Conservation (phyloP, 2,329 filamentous ascomycete species). For the Colletotrichum scovillei region DNA sequence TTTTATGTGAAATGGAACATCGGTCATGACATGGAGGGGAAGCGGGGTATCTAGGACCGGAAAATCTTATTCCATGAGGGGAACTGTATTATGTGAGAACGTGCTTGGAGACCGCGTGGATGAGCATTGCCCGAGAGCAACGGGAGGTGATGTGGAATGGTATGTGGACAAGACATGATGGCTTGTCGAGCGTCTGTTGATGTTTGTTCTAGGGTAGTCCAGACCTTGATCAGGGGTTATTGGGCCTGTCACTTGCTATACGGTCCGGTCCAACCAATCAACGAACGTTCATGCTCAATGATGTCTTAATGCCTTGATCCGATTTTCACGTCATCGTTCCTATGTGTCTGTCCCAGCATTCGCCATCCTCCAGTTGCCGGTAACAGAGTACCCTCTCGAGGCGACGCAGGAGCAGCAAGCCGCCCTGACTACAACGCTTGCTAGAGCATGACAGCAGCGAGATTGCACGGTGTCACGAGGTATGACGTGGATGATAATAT, state of each 20-base stretch:
- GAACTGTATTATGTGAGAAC: not conserved
- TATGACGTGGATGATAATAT: not conserved
- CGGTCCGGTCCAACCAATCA: not conserved
- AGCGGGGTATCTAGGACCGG: slow-evolving; percentile 5
- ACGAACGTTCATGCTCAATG: not conserved
- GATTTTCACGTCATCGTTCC: not conserved
- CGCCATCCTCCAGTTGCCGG: not conserved
- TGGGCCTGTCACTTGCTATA: slow-evolving; percentile 4
- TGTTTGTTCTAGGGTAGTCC: not conserved
- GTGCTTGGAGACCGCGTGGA: slow-evolving; percentile 1
- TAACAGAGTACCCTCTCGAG: not conserved
- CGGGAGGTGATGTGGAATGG: not conserved
- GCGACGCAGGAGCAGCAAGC: not conserved
- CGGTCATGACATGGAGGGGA: slow-evolving; percentile 30
- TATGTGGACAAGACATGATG: slow-evolving; percentile 7
- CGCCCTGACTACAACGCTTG: not conserved
- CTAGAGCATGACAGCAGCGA: not conserved
- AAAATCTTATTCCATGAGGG: slow-evolving; percentile 20
- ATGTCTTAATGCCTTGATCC: not conserved
- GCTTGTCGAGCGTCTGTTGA: not conserved
- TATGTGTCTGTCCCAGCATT: not conserved
- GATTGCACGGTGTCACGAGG: not conserved
- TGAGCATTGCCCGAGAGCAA: not conserved
- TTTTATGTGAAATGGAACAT: slow-evolving; percentile 23
- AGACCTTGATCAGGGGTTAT: not conserved